These are phyloP conservation scores for Trichophyton benhamiae DNA, from an alignment of 2,329 filamentous ascomycete genomes.

Conservation along the genomic window DNA sequence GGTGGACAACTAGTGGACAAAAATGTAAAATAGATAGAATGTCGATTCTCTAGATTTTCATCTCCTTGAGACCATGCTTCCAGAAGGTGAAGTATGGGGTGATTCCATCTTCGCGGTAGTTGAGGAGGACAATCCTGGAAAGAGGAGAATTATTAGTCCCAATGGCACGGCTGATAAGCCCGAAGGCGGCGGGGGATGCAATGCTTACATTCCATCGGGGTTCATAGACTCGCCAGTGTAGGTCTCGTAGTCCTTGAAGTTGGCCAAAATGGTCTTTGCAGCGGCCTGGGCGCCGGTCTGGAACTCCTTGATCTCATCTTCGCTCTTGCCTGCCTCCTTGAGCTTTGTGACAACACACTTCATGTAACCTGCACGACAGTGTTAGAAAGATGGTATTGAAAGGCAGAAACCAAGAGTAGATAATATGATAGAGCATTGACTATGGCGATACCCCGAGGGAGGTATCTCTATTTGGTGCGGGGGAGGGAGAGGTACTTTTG, in stretches of 20 bases:
- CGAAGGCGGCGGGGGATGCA: not conserved
- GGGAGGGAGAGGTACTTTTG: slow-evolving; percentile 51
- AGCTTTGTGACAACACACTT: slow-evolving; percentile 69
- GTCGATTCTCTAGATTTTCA: slow-evolving; percentile 63
- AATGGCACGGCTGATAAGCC: not conserved
- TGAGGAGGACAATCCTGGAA: slow-evolving; percentile 70
- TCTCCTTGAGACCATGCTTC: slow-evolving; percentile 83
- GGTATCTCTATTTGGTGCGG: no score
- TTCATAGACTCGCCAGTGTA: slow-evolving; percentile 87
- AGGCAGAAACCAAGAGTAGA: slow-evolving; percentile 8
- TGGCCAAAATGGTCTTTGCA: slow-evolving; percentile 73
- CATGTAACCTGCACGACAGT: slow-evolving; percentile 59
- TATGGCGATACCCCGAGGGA: no score
- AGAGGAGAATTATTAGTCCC: not conserved
- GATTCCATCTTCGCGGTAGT: slow-evolving; percentile 92
- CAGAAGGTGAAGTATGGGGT: slow-evolving; percentile 84
- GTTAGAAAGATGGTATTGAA: slow-evolving; percentile 3
- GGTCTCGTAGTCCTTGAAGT: slow-evolving; percentile 96
- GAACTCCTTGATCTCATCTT: slow-evolving; percentile 62
- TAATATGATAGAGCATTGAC: not conserved
- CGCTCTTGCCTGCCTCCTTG: slow-evolving; percentile 48
- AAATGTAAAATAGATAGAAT: not conserved
- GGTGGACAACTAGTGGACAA: not conserved
- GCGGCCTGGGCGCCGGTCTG: slow-evolving; percentile 61
- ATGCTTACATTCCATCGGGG: slow-evolving; percentile 76